A percentile compares a stretch with the other conserved stretches of the same genome.
These are phyloP conservation scores for Stemphylium beticola DNA, from an alignment of 2,329 filamentous ascomycete genomes.

Conservation along the genomic window DNA sequence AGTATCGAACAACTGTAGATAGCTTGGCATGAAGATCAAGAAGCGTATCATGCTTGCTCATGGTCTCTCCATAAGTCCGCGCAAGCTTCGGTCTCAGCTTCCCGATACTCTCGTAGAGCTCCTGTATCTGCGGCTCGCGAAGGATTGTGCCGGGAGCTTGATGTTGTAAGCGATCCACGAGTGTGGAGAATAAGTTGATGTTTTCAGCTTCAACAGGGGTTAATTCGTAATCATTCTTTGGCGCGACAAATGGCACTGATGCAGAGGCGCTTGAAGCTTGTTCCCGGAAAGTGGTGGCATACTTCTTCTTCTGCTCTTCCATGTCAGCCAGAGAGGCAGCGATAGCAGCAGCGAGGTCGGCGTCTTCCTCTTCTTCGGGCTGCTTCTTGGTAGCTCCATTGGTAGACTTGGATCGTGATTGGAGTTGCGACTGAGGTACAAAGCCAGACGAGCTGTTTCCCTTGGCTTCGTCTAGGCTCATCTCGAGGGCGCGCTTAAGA, in stretches of 20 bases:
- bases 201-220: constrained; percentile 95
- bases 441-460: constrained; percentile 73
- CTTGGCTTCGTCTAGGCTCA: constrained; percentile 95
- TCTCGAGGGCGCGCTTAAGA: constrained; percentile 87
- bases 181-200: constrained; percentile 91
- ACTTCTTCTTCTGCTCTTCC: constrained; percentile 95
- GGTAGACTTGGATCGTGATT: constrained; percentile 46
- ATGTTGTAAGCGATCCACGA: constrained; percentile 93
- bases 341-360: constrained; percentile 92
- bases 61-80: constrained; percentile 94
- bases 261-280: constrained; percentile 67
- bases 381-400: constrained; percentile 46
- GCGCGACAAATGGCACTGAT: constrained; percentile 58
- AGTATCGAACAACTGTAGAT: constrained; percentile 94
- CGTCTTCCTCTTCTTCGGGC: constrained; percentile 81
- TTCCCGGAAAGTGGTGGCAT: constrained; percentile 82
- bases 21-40: constrained; percentile 94
- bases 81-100: constrained; percentile 90
- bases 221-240: constrained; percentile 93
- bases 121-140: constrained; percentile 96
- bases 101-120: constrained; percentile 97
- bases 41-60: constrained; percentile 98
- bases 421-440: constrained; percentile 66
- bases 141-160: constrained; percentile 95
- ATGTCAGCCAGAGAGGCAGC: constrained; percentile 94